Conservation (phyloP, 305 asterid species). For the Plantago rigida region DNA sequence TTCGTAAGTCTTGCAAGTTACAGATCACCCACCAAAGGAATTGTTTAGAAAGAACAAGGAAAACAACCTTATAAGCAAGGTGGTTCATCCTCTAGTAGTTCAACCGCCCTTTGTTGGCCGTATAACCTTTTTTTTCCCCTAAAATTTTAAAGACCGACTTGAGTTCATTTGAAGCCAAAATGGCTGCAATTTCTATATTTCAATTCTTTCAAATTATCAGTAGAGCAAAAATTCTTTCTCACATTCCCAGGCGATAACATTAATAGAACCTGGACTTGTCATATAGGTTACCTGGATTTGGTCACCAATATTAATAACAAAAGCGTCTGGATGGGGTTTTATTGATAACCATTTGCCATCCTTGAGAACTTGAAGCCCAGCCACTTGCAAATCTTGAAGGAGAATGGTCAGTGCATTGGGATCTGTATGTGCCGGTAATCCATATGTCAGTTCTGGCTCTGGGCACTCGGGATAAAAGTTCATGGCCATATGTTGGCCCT, state of each 20-base stretch:
- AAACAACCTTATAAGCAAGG: too few species aligned
- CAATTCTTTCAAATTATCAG: too few species aligned
- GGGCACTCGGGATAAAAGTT: conserved; percentile 71
- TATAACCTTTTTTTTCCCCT: too few species aligned
- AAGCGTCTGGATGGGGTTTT: conserved; percentile 51
- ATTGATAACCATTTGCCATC: conserved; percentile 57
- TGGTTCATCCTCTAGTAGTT: too few species aligned
- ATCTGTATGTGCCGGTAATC: conserved; percentile 69
- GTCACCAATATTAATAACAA: conserved; percentile 69
- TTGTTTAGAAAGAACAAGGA: too few species aligned
- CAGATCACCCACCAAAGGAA: too few species aligned
- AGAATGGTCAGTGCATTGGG: conserved; percentile 65
- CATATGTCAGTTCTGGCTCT: conserved; percentile 61
- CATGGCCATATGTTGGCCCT: conserved; percentile 72
- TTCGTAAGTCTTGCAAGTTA: too few species aligned
- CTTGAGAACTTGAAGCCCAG: conserved; percentile 62
- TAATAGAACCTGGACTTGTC: not conserved
- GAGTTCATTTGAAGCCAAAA: too few species aligned
- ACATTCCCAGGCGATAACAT: not conserved
- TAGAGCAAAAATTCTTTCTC: too few species aligned
- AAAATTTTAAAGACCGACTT: too few species aligned
- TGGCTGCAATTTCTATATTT: too few species aligned
- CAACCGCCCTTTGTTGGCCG: too few species aligned
- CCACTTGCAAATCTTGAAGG: conserved; percentile 56
- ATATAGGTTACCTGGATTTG: conserved; percentile 45